Evolutionary conservation across 495 filamentous ascomycete species (phyloP).

Genomic region (Apiosordaria backusii): DNA sequence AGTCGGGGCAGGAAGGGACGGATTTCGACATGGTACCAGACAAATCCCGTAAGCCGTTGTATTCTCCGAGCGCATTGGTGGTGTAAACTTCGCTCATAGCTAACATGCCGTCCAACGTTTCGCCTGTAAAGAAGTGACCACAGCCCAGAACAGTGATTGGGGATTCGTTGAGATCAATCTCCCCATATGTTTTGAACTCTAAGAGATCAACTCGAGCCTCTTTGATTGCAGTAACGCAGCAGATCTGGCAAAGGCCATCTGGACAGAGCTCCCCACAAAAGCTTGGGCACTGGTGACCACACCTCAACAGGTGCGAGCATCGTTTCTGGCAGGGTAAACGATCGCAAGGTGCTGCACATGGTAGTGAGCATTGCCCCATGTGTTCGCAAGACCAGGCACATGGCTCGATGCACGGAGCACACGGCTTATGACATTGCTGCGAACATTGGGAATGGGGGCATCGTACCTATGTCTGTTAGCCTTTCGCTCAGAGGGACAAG

Average conservation of each 20-base stretch:
- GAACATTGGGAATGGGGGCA: constrained; percentile 54
- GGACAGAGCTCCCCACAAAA: constrained; percentile 62
- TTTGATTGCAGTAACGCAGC: constrained; percentile 34
- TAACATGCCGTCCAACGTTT: constrained; percentile 65
- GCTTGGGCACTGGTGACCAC: constrained; percentile 56
- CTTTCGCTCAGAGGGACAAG: background rate
- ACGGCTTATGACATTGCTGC: constrained; percentile 59
- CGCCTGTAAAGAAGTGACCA: constrained; percentile 61
- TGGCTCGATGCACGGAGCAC: constrained; percentile 58
- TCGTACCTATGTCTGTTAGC: background rate
- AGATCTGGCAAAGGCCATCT: constrained; percentile 53
- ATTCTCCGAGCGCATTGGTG: constrained; percentile 42
- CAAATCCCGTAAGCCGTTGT: constrained; percentile 23
- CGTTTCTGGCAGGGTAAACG: constrained; percentile 63
- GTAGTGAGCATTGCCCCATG: constrained; percentile 56
- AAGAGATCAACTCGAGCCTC: constrained; percentile 29
- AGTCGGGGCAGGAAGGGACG: constrained; percentile 29
- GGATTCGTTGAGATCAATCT: constrained; percentile 21
- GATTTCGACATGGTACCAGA: constrained; percentile 11
- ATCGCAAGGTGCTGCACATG: constrained; percentile 71
- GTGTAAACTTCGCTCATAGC: constrained; percentile 57
- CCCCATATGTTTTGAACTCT: constrained; percentile 23
- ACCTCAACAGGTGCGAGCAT: constrained; percentile 54
- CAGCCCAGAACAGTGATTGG: constrained; percentile 55
- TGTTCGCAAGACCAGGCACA: constrained; percentile 52